A percentile compares a stretch with the other conserved stretches of the same genome.
These are phyloP conservation scores for Vitis rupestris DNA, from an alignment of 164 flowering plant genomes.

Conservation along the genomic window DNA sequence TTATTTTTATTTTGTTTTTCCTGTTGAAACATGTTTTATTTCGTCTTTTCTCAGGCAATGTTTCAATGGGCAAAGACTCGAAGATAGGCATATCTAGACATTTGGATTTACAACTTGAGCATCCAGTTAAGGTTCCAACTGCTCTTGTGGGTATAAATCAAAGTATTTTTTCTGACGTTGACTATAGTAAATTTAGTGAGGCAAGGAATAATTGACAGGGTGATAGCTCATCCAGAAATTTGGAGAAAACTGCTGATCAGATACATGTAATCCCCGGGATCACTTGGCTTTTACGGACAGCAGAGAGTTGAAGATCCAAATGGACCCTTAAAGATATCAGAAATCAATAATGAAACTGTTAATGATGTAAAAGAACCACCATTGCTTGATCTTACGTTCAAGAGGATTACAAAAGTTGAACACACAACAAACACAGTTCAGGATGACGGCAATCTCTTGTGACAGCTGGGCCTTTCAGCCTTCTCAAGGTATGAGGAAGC, in stretches of 20 bases:
- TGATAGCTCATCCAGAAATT: conserved; percentile 24
- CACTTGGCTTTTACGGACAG: conserved; percentile 19
- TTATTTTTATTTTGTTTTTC: not conserved
- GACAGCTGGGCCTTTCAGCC: conserved; percentile 70
- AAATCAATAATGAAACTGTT: conserved; percentile 23
- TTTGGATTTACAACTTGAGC: conserved; percentile 28
- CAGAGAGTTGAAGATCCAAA: conserved; percentile 25
- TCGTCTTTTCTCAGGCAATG: conserved; percentile 32
- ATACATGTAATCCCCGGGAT: conserved; percentile 20
- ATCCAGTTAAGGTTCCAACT: conserved; percentile 21
- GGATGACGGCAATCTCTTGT: conserved; percentile 44
- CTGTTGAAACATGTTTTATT: not conserved
- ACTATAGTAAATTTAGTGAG: conserved; percentile 15
- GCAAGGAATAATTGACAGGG: conserved; percentile 24
- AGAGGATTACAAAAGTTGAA: conserved; percentile 41
- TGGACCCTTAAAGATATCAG: conserved; percentile 23
- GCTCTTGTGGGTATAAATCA: conserved; percentile 18
- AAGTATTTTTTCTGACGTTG: conserved; percentile 21
- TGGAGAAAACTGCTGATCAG: conserved; percentile 23
- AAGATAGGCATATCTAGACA: conserved; percentile 36
- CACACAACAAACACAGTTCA: conserved; percentile 21
- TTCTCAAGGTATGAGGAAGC: conserved; percentile 31
- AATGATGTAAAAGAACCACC: conserved; percentile 35
- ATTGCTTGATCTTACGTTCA: conserved; percentile 50
- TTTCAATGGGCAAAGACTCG: conserved; percentile 48